A percentile compares a stretch with the other conserved stretches of the same genome.
Evolutionary conservation across 2,329 filamentous ascomycete species (phyloP).

Genomic region (Escovopsis weberi): DNA sequence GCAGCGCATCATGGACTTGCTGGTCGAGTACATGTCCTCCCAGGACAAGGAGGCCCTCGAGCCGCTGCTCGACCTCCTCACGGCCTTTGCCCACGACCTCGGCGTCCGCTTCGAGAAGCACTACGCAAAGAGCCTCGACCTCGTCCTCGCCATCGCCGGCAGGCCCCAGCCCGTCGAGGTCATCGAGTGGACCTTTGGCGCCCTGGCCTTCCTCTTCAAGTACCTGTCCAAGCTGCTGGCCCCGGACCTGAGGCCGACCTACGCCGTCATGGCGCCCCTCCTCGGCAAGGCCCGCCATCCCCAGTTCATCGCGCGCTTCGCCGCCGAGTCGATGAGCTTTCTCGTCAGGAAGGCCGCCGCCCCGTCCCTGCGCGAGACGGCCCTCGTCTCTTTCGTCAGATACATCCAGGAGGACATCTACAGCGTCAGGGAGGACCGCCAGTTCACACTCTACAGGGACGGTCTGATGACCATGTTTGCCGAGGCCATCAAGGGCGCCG

Average conservation of each 20-base stretch:
- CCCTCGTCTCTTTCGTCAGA: conserved; percentile 55
- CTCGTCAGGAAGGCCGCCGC: conserved; percentile 77
- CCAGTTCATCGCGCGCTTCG: conserved; percentile 77
- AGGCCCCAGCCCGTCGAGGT: conserved; percentile 68
- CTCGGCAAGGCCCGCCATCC: conserved; percentile 74
- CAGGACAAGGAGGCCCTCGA: conserved; percentile 72
- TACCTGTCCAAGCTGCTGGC: conserved; percentile 82
- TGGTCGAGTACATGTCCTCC: conserved; percentile 62
- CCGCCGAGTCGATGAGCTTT: conserved; percentile 90
- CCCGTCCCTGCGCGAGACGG: conserved; percentile 58
- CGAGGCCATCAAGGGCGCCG: conserved; percentile 58
- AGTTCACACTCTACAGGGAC: conserved; percentile 60
- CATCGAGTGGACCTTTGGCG: conserved; percentile 96
- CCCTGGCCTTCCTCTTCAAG: conserved; percentile 91
- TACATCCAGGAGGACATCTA: conserved; percentile 58
- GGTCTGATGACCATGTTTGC: conserved; percentile 87
- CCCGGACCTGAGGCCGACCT: conserved; percentile 71
- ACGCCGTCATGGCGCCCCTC: conserved; percentile 68
- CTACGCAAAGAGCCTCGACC: conserved; percentile 58
- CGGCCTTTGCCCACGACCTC: conserved; percentile 88
- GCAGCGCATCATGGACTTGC: conserved; percentile 63
- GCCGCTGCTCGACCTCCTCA: conserved; percentile 73
- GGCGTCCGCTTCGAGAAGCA: conserved; percentile 78
- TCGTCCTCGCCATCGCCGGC: conserved; percentile 66
- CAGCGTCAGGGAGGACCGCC: conserved; percentile 31